A percentile compares a stretch with the other conserved stretches of the same genome.
phyloP scores from a whole-genome alignment of 768 basidiomycete species.

The Pulveroboletus sp. region DNA sequence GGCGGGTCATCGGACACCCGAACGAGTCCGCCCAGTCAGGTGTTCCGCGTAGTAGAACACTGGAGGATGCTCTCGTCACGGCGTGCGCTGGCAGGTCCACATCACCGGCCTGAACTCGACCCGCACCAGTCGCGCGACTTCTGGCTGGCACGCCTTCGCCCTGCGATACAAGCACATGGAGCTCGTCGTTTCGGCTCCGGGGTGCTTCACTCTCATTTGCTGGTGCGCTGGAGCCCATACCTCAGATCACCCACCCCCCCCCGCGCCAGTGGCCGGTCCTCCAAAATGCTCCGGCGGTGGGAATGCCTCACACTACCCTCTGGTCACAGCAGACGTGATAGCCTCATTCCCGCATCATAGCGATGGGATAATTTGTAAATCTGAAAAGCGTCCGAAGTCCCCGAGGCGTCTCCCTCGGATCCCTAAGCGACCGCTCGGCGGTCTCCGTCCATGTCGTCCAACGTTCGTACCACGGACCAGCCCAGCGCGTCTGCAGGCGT shows the following conservation, averaged over 20 bases:
- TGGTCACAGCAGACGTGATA: too few species aligned
- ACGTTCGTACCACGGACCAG: constrained; percentile 9
- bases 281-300: not conserved
- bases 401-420: not conserved
- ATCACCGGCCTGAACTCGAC: too few species aligned
- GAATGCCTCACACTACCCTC: not conserved
- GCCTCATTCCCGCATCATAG: too few species aligned
- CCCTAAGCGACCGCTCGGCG: too few species aligned
- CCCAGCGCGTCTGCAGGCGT: too few species aligned
- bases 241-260: not conserved
- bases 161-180: too few species aligned
- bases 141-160: not conserved
- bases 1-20: too few species aligned
- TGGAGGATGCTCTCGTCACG: not conserved
- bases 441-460: too few species aligned
- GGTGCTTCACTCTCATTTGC: not conserved
- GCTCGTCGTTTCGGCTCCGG: not conserved
- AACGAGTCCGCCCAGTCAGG: too few species aligned
- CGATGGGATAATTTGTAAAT: not conserved
- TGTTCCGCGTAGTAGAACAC: too few species aligned
- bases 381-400: not conserved
- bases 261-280: not conserved
- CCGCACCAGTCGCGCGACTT: not conserved
- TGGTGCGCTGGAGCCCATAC: not conserved
- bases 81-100: not conserved